phyloP scores from a whole-genome alignment of 78 protist species.

The Dictyostelium purpureum region DNA sequence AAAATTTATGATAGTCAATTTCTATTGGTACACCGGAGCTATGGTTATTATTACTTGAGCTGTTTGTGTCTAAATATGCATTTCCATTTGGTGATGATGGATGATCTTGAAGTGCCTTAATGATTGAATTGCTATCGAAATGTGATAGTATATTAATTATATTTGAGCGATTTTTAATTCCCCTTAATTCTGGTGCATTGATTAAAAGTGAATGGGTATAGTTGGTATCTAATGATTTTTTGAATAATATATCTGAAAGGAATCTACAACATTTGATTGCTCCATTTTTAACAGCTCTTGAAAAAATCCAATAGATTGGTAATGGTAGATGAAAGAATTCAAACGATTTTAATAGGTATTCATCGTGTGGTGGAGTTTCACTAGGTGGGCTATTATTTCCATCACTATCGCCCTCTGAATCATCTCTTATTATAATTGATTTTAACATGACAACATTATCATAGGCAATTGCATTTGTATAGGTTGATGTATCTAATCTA shows the following conservation, averaged over 20 bases:
- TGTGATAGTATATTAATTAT: background rate
- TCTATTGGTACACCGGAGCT: background rate
- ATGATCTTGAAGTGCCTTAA: background rate
- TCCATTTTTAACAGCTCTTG: background rate
- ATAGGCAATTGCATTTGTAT: background rate
- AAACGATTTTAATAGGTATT: too few species aligned
- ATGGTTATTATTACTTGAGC: background rate
- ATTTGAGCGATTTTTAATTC: background rate
- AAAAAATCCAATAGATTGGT: background rate
- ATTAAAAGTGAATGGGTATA: background rate
- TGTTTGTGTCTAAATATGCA: background rate
- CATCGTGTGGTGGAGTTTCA: background rate
- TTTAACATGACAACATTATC: background rate
- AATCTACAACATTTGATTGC: constrained; percentile 17
- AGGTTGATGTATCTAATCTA: background rate
- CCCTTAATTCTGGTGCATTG: background rate
- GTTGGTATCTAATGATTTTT: background rate
- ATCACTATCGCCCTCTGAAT: too few species aligned
- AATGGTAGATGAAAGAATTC: background rate
- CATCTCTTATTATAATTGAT: background rate
- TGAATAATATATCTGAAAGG: background rate
- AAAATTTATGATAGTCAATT: background rate
- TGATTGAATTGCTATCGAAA: background rate
- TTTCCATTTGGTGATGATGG: background rate
- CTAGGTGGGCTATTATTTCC: background rate